A percentile compares a stretch with the other conserved stretches of the same genome.
These are phyloP conservation scores for Fusarium euwallaceae DNA, from an alignment of 2,329 filamentous ascomycete genomes.

Conservation along the genomic window DNA sequence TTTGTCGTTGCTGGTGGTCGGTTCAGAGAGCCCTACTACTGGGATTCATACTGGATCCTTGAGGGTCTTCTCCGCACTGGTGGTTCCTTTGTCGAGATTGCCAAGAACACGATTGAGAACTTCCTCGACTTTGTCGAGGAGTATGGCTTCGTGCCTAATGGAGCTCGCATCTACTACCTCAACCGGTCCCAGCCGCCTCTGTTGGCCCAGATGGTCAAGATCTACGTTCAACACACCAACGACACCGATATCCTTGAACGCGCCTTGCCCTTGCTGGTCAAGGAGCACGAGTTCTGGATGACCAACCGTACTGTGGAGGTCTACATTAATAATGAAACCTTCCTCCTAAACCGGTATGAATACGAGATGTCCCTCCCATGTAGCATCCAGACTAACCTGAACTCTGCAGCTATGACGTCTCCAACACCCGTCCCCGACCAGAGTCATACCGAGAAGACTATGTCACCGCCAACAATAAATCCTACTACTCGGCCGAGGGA, in stretches of 20 bases:
- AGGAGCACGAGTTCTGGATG: constrained; percentile 74
- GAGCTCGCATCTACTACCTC: constrained; percentile 75
- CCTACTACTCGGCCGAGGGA: constrained; percentile 71
- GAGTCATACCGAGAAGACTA: constrained; percentile 78
- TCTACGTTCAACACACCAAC: constrained; percentile 74
- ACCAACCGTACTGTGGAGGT: constrained; percentile 71
- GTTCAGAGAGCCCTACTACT: constrained; percentile 79
- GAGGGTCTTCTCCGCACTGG: constrained; percentile 75
- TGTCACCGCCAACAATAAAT: constrained; percentile 72
- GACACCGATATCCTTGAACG: constrained; percentile 71
- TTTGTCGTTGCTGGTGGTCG: constrained; percentile 80
- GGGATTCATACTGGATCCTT: constrained; percentile 78
- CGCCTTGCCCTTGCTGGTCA: constrained; percentile 72
- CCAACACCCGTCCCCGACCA: constrained; percentile 75
- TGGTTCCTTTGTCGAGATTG: constrained; percentile 72
- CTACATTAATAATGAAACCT: constrained; percentile 59
- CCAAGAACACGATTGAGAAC: constrained; percentile 77
- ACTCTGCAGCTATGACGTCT: constrained; percentile 65
- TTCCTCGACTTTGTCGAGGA: constrained; percentile 75
- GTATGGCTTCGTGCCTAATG: constrained; percentile 77
- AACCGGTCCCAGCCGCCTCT: constrained; percentile 77
- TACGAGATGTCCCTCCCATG: not conserved
- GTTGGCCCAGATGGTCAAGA: constrained; percentile 74
- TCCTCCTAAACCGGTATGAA: constrained; percentile 68
- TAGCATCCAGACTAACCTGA: constrained; percentile 28